Base-by-base conservation (phyloP, 176 grass and related monocot genomes). In the Phyllostachys edulis region DNA sequence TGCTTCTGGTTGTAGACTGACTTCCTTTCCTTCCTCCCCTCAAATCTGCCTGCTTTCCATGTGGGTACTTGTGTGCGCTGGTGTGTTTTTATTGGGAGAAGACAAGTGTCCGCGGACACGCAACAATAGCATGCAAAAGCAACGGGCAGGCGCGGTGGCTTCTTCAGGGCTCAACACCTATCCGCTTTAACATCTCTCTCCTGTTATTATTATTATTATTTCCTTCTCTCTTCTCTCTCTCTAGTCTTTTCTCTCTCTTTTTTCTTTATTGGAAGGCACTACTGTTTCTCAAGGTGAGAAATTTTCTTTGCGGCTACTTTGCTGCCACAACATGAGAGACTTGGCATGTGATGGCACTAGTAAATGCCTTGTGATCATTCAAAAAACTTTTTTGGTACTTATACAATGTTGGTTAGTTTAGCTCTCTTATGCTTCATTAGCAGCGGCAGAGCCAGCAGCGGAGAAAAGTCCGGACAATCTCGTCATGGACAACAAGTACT, bases 51-150 rank as follows among this genome's bases (percentile, higher is more conserved):
- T 18, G 79, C 20, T 86, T 10, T 9, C 46, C 57, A 39, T 45
- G 81, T 68, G 77, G 67, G 61, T 73, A 76, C 85, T 67, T 66
- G 64, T 32, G 73, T 14, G 78, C 38, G 52, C 9, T 23, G 70
- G 83, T 77, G 84, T 32, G 34, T 41, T 29, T 41, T 29, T 71
- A 60, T 38, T 20, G 27, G 57, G 56, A 17, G 52, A 73, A 78
- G 87, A 91, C 89, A 89, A 80, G 89, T 91, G 92, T 94, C 92
- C 83, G n/a, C 26, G 49, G 62, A 54, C 38, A 71, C 73, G 85
- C 54, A n/a, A n/a, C n/a, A n/a, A n/a, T n/a, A 52, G 85, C 88
- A 79, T 46, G 71, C 32, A 88, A 67, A 24, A 57, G 63, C 84
- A 91, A 80, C 73, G 81, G 63, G 12, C 49, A 54, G 36, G 36